Base-by-base conservation (phyloP, 2,329 filamentous ascomycete genomes). In the Podosphaera xanthii region DNA sequence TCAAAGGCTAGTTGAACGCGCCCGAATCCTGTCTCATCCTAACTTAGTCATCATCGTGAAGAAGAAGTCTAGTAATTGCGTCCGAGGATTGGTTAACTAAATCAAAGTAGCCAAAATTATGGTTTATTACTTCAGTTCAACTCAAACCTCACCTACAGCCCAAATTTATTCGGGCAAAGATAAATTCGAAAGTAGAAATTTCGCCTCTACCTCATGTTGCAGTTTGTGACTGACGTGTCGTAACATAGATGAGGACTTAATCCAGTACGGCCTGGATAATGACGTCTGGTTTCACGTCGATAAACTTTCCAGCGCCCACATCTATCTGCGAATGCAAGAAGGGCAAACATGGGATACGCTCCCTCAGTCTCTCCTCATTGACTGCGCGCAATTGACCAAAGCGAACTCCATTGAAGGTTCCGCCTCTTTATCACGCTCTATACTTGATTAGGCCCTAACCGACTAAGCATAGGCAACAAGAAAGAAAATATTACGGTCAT, bases 221-320 rank as follows among this genome's bases (percentile, higher is more conserved):
- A 56, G 14, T 14, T 33, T n/a, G 30, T 12, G 5, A 31, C 54
- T 62, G 22, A 59, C 44, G 40, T 33, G 12, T 5, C 34, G 5
- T 1, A 22, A 36, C 10, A 5, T 70, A 98, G 92, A 97, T 74
- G 92, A 98, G 77, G 89, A 95, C 65, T 73, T 98, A 66, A 97
- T 98, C 71, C 87, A 91, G 67, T 86, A 87, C 71, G 92, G 92
- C 64, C 87, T 89, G 79, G 89, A 96, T 57, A 85, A 94, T 70
- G 92, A 98, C 75, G 83, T 98, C 67, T 98, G 92, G 92, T 98
- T 98, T 69, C 92, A 98, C 76, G 92, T 85, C 66, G 92, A 98
- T 76, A 98, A 98, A 70, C 79, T 98, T 40, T 96, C 90, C 49
- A 94, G 87, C 66, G 92, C 92, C 1, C 92, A 98, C 72, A 88